Base-by-base conservation (phyloP, 2,329 filamentous ascomycete genomes). In the Apiospora malaysiana region DNA sequence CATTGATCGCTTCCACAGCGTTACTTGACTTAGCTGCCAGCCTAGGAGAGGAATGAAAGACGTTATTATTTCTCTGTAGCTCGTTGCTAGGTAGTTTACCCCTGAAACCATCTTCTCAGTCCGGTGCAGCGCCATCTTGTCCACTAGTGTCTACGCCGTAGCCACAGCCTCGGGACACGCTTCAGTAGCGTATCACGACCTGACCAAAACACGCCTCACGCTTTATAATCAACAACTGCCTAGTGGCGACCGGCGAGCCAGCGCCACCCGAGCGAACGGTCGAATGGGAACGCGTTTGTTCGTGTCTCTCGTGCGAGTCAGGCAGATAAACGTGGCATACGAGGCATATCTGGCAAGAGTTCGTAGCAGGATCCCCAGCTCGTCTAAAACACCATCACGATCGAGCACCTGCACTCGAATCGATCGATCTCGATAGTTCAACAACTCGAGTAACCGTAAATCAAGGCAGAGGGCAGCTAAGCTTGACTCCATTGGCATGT, bases 81-180 rank as follows among this genome's bases (percentile, higher is more conserved):
- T 63, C 32, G n/a, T 56, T 63, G 56, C 56, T 8, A 40, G 56
- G 18, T 63, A n/a, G 32, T 63, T 27, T 63, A 40, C 56, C 56
- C 56, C 56, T 63, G 56, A 40, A n/a, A 5, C 56, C 32, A 18
- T 40, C 32, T 40, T 2, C 16, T 8, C 56, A 63, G 56, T 63
- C 32, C 56, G 32, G 56, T 18, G 8, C 56, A 63, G 27, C 56
- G 56, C 56, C 56, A 32, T 21, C 56, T 40, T 32, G 32, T 9
- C 56, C 32, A 63, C 27, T 40, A 63, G 56, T n/a, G 56, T 9
- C 56, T n/a, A 63, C 56, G 21, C 56, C 56, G 18, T 40, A 40
- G 21, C 56, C 56, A 32, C 56, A 37, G 32, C 27, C 27, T 63
- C 56, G 56, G 56, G 56, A 37, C 51, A 37, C 27, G 12, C 10